phyloP scores from a whole-genome alignment of 805 yeast species.

The Kodamaea hsintzibuensis region DNA sequence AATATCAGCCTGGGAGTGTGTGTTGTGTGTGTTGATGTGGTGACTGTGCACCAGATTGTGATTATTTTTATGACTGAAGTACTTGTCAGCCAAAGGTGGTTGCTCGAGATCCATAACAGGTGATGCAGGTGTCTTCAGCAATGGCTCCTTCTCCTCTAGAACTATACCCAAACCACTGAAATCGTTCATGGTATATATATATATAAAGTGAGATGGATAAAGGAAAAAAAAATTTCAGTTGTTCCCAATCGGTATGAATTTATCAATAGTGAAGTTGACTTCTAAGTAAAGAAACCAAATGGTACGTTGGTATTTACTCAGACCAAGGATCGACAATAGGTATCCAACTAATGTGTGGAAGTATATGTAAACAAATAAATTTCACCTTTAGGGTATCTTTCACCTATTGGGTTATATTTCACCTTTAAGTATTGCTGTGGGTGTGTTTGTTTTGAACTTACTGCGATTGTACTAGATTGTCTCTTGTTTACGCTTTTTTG shows the following conservation, averaged over 20 bases:
- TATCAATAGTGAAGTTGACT: not conserved
- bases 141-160: constrained; percentile 27
- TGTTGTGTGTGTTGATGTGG: too few relatives aligned
- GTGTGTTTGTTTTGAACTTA: not conserved
- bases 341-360: not conserved
- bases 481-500: not conserved
- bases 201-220: not conserved
- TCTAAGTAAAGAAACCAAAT: too few relatives aligned
- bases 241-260: constrained; percentile 6
- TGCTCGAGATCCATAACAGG: not conserved
- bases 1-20: too few relatives aligned
- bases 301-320: too few relatives aligned
- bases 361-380: not conserved
- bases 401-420: not conserved
- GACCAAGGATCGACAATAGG: not conserved
- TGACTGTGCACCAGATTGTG: not conserved
- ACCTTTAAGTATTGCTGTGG: not conserved
- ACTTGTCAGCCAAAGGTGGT: not conserved
- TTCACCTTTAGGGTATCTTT: not conserved
- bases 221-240: constrained; percentile 7
- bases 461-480: not conserved
- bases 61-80: not conserved
- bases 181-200: constrained; percentile 13
- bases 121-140: not conserved
- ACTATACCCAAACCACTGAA: constrained; percentile 34